These are phyloP conservation scores for Petasospora fabianii DNA, from an alignment of 1,139 yeast genomes.

Conservation along the genomic window DNA sequence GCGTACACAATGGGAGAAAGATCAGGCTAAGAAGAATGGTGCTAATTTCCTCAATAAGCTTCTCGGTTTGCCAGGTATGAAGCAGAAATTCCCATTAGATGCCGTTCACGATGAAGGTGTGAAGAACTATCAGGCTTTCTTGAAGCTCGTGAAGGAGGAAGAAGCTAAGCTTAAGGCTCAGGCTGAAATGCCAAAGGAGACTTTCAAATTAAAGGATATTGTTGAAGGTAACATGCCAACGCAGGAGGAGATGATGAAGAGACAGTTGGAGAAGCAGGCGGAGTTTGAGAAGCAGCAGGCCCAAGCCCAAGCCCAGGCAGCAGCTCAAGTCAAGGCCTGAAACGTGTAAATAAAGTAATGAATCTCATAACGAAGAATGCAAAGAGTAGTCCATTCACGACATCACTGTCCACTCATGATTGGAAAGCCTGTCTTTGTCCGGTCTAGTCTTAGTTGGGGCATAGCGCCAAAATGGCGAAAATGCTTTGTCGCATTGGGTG, in stretches of 20 bases:
- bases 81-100: conserved; percentile 88
- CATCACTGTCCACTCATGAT: too few relatives aligned
- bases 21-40: conserved; percentile 50
- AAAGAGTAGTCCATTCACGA: too few relatives aligned
- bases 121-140: conserved; percentile 80
- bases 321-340: conserved; percentile 8
- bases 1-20: conserved; percentile 66
- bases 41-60: conserved; percentile 56
- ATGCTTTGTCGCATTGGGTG: background rate
- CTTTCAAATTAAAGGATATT: conserved; percentile 75
- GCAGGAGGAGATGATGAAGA: conserved; percentile 78
- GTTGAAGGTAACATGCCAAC: conserved; percentile 83
- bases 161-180: conserved; percentile 82
- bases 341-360: conserved; percentile 4
- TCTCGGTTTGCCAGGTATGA: conserved; percentile 58
- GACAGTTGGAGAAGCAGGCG: conserved; percentile 47
- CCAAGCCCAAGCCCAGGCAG: conserved; percentile 2
- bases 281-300: conserved; percentile 35
- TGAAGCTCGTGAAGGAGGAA: conserved; percentile 79
- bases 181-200: conserved; percentile 75
- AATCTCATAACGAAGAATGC: conserved; percentile 1
- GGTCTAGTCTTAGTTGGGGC: background rate
- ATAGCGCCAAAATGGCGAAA: conserved; percentile 3
- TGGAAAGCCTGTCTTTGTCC: too few relatives aligned
- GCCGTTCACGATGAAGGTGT: conserved; percentile 90